These are phyloP conservation scores for Gossypium turneri DNA, from an alignment of 345 rosid genomes.

Conservation along the genomic window DNA sequence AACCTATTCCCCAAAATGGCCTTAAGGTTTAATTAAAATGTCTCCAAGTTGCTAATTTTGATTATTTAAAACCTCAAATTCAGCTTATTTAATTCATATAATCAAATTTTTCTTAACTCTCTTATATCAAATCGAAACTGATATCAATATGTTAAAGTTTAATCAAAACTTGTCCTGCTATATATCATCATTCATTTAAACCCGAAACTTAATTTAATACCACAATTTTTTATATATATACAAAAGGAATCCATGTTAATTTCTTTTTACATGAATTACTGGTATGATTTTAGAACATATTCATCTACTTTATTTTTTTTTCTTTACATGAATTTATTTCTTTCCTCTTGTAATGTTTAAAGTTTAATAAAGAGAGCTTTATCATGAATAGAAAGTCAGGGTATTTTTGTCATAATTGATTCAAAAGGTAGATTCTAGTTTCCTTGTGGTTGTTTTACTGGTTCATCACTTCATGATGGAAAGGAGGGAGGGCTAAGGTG, in stretches of 20 bases:
- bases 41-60: background rate
- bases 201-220: background rate
- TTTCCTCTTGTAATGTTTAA: constrained; percentile 10
- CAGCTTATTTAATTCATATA: no score
- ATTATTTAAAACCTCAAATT: background rate
- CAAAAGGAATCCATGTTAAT: no score
- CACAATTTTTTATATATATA: no score
- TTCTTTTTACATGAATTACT: background rate
- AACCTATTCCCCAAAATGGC: constrained; percentile 28
- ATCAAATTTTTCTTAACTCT: no score
- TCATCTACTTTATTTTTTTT: background rate
- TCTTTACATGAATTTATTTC: background rate
- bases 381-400: constrained; percentile 17
- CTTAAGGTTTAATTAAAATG: constrained; percentile 15
- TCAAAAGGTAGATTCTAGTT: constrained; percentile 34
- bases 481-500: constrained; percentile 20
- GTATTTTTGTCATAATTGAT: constrained; percentile 25
- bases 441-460: constrained; percentile 32
- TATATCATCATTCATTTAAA: background rate
- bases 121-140: no score
- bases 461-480: constrained; percentile 35
- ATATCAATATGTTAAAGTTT: background rate
- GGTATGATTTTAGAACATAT: background rate
- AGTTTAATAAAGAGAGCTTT: constrained; percentile 12
- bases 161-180: background rate